Evolutionary conservation across 2,329 filamentous ascomycete genomes (phyloP), one percentile per base, ranked within the genome.

Genomic region (Aspergillus flavus): DNA sequence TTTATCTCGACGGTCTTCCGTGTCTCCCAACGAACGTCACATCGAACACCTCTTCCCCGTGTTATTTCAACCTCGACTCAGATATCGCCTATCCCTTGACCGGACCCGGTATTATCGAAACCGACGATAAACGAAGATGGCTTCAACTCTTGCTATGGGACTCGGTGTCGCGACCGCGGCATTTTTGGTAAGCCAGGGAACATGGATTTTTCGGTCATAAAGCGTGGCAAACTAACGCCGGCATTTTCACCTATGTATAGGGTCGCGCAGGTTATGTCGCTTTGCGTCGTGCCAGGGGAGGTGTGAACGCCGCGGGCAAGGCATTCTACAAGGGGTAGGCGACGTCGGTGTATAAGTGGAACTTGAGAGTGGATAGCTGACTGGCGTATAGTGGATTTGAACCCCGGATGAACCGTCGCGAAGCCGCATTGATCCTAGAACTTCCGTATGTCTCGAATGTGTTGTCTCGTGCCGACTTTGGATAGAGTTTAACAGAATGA

Each of bases 241-340:
- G 26, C n/a, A 19, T 28, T 34, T 52, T 32, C 26, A 34, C n/a
- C 26, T 71, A 53, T 55, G 58, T 59, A 46, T 73, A 97, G 93
- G 94, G 95, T 69, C 92, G 95, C 75, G 94, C 95, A 64, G 94
- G 94, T 72, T 86, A 96, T 45, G 91, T 98, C 73, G 95, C 95
- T 71, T 87, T 94, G 79, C 89, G 94, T 67, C 88, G 92, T 73
- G 96, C 91, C 64, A 87, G 91, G 66, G 81, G 79, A 65, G 81
- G 81, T 67, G 84, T 91, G 55, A 91, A 91, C 69, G 89, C 91
- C 41, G 83, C 97, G 71, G 95, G 95, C 72, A 93, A 94, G 79
- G 89, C 93, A 48, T 99, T 93, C 76, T 98, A 97, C 86, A 99
- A 98, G 81, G 95, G 95, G 76, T 79, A 39, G 16, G n/a, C 19